Percentiles rank a stretch among this genome's conserved stretches.
Evolutionary conservation across 1,284 basidiomycete genomes (phyloP).

Genomic region (Trametes sp.): DNA sequence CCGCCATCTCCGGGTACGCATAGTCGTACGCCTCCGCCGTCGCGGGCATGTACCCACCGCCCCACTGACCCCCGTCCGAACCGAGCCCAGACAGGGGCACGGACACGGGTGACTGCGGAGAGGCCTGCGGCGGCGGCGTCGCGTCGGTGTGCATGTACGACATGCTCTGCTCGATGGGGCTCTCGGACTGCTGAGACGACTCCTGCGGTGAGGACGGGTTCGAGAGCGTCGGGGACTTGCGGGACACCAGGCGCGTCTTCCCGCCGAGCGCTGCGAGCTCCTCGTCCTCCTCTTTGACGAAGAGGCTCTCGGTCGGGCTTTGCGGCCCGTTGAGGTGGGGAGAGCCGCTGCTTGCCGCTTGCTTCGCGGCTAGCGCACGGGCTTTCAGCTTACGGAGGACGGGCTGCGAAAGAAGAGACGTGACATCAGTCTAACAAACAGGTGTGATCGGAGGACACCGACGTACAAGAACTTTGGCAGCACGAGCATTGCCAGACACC

Average conservation of each 20-base stretch:
- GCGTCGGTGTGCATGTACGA: conserved; percentile 30
- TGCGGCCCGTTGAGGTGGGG: conserved; percentile 8
- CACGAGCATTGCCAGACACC: conserved; percentile 58
- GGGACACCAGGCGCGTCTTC: conserved; percentile 64
- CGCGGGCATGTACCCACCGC: conserved; percentile 18
- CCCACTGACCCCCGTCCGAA: conserved; percentile 18
- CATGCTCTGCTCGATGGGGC: conserved; percentile 33
- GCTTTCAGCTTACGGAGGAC: conserved; percentile 64
- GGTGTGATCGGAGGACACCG: too few species aligned
- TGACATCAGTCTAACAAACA: background rate
- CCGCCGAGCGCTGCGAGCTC: conserved; percentile 67
- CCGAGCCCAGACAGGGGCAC: conserved; percentile 8
- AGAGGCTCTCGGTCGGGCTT: conserved; percentile 35
- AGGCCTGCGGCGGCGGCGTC: conserved; percentile 1
- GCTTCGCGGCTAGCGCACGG: conserved; percentile 46
- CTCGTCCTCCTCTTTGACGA: conserved; percentile 62
- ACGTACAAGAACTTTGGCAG: conserved; percentile 66
- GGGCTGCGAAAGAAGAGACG: conserved; percentile 48
- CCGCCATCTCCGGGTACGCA: conserved; percentile 29
- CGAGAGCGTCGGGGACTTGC: conserved; percentile 53
- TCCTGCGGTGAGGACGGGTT: conserved; percentile 50
- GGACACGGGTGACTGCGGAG: conserved; percentile 9
- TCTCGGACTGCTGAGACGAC: conserved; percentile 34
- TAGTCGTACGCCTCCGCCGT: conserved; percentile 28
- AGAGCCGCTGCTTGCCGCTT: conserved; percentile 12